Evolutionary conservation across 805 yeast species (phyloP).

Genomic region (Starmera quercuum): DNA sequence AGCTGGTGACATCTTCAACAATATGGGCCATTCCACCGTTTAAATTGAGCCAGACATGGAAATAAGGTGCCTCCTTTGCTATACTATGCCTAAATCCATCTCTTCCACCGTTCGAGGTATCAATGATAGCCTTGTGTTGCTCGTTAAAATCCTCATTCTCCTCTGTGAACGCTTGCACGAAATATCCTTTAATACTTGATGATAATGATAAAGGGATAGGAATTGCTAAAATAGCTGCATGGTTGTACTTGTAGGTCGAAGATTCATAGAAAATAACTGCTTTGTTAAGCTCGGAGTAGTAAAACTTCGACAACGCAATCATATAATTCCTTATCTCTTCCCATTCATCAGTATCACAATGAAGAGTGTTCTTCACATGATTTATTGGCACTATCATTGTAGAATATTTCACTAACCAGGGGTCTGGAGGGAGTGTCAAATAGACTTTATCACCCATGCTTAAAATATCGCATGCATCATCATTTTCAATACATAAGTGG

Average conservation of each 20-base stretch:
- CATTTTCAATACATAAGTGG: slow-evolving; percentile 27
- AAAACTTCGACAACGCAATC: slow-evolving; percentile 32
- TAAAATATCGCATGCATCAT: slow-evolving; percentile 22
- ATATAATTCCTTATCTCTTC: slow-evolving; percentile 35
- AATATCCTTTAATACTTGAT: slow-evolving; percentile 29
- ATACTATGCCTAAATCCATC: slow-evolving; percentile 25
- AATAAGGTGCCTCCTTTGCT: slow-evolving; percentile 41
- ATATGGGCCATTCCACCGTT: slow-evolving; percentile 46
- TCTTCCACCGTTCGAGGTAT: slow-evolving; percentile 24
- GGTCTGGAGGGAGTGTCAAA: slow-evolving; percentile 30
- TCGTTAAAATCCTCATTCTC: slow-evolving; percentile 30
- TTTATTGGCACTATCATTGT: slow-evolving; percentile 34
- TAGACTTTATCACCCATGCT: slow-evolving; percentile 30
- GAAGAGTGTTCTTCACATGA: slow-evolving; percentile 31
- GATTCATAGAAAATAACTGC: slow-evolving; percentile 40
- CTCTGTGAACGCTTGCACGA: slow-evolving; percentile 32
- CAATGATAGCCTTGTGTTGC: slow-evolving; percentile 28
- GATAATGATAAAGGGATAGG: slow-evolving; percentile 30
- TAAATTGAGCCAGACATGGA: slow-evolving; percentile 40
- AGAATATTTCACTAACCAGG: slow-evolving; percentile 27
- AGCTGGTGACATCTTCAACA: slow-evolving; percentile 25
- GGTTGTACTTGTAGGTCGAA: slow-evolving; percentile 25
- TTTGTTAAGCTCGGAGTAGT: slow-evolving; percentile 23
- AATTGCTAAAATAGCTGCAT: slow-evolving; percentile 34
- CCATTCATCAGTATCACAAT: slow-evolving; percentile 35